Conservation (phyloP, 345 rosid genomes). For the Erysimum cheiranthoides region DNA sequence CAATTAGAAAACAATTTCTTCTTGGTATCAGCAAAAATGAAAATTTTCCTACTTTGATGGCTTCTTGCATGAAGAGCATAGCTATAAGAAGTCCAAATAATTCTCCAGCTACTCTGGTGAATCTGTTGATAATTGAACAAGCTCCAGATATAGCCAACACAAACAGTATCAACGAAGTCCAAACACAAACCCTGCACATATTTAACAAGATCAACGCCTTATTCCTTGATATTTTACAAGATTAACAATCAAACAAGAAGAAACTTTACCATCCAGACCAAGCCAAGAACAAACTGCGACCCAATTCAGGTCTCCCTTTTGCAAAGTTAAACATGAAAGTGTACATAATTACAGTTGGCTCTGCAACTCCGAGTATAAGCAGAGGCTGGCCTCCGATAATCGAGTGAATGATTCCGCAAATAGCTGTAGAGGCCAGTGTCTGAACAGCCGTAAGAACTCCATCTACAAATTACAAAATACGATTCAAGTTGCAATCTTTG, state of each 20-base stretch:
- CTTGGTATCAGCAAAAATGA: not conserved
- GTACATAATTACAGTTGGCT: conserved; percentile 98
- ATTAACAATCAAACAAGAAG: not conserved
- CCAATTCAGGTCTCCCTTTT: conserved; percentile 81
- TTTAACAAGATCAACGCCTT: not conserved
- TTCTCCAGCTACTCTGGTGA: conserved; percentile 94
- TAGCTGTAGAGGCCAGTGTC: conserved; percentile 85
- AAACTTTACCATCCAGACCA: conserved; percentile 87
- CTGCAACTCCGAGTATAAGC: conserved; percentile 95
- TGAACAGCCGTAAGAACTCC: conserved; percentile 96
- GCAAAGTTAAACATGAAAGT: conserved; percentile 94
- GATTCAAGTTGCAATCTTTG: not conserved
- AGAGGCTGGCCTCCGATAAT: conserved; percentile 93
- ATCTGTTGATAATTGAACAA: conserved; percentile 93
- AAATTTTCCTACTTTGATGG: conserved; percentile 66
- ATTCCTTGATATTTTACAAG: not conserved
- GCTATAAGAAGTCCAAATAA: conserved; percentile 96
- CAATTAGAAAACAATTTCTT: not conserved
- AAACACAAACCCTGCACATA: conserved; percentile 83
- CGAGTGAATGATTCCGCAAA: conserved; percentile 91
- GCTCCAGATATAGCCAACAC: conserved; percentile 85
- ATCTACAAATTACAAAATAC: conserved; percentile 51
- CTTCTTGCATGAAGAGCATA: conserved; percentile 97
- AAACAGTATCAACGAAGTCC: conserved; percentile 87
- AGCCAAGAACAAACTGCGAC: conserved; percentile 79